phyloP scores from a whole-genome alignment of 2,329 filamentous ascomycete genomes.

The Phialocephala subalpina region DNA sequence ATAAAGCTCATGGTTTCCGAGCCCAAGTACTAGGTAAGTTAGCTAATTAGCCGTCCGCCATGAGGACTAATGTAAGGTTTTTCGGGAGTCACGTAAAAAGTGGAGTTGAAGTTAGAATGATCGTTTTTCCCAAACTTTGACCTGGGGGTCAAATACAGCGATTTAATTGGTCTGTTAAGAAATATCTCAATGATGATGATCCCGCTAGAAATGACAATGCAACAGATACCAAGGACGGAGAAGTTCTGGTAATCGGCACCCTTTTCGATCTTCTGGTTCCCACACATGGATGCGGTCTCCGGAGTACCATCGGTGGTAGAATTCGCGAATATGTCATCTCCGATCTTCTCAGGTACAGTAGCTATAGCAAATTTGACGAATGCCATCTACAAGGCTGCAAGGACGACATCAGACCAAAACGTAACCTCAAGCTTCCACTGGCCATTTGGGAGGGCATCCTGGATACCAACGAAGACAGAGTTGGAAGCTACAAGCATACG shows the following conservation, averaged over 20 bases:
- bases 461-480: neutral
- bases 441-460: neutral
- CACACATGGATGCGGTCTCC: neutral
- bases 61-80: no score
- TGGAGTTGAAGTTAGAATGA: no score
- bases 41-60: no score
- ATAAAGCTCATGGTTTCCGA: no score
- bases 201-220: neutral
- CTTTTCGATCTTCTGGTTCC: neutral
- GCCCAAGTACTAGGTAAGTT: no score
- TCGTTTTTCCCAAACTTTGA: no score
- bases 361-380: neutral
- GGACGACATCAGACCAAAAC: neutral
- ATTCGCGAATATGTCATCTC: neutral
- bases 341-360: neutral
- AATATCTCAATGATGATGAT: neutral
- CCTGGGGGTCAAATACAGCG: no score
- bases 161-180: no score
- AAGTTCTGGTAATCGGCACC: neutral
- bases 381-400: neutral
- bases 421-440: neutral
- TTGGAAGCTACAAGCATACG: no score
- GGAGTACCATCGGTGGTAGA: neutral
- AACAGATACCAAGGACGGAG: neutral
- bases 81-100: no score